phyloP scores from a whole-genome alignment of 2,329 filamentous ascomycete species.

The Arthrobotrys pseudoclavata region DNA sequence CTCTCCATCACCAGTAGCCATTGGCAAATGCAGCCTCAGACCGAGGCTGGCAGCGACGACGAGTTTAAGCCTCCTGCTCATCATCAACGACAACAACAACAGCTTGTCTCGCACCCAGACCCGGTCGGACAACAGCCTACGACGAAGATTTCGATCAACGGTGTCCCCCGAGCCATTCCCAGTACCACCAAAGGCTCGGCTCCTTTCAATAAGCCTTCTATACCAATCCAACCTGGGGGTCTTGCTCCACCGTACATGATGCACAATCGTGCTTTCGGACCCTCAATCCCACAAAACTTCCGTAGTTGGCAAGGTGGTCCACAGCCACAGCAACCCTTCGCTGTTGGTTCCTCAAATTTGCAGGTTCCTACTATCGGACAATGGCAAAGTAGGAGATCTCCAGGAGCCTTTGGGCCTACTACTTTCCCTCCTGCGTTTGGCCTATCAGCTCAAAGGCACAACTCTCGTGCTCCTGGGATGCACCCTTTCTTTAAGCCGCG shows the following conservation, averaged over 20 bases:
- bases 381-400: background rate
- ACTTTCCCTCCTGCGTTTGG: background rate
- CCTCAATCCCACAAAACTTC: slow-evolving; percentile 28
- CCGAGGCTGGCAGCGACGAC: background rate
- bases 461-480: background rate
- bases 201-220: slow-evolving; percentile 9
- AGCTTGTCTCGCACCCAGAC: no score
- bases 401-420: background rate
- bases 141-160: slow-evolving; percentile 37
- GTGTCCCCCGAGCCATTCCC: slow-evolving; percentile 49
- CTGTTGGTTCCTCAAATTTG: background rate
- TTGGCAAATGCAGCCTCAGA: slow-evolving; percentile 5
- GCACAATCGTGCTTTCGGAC: slow-evolving; percentile 11
- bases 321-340: background rate
- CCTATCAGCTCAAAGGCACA: background rate
- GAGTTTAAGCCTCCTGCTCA: background rate
- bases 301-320: slow-evolving; percentile 8
- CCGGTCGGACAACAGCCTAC: background rate
- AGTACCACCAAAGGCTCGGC: slow-evolving; percentile 21
- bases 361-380: background rate
- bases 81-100: no score
- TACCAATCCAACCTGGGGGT: background rate
- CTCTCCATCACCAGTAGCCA: background rate
- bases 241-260: slow-evolving; percentile 26
- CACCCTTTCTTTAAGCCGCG: slow-evolving; percentile 17